Percentiles rank a stretch among this genome's conserved stretches.
Conservation (phyloP, 176 grass and related monocot genomes). For the Cenchrus purpureus region DNA sequence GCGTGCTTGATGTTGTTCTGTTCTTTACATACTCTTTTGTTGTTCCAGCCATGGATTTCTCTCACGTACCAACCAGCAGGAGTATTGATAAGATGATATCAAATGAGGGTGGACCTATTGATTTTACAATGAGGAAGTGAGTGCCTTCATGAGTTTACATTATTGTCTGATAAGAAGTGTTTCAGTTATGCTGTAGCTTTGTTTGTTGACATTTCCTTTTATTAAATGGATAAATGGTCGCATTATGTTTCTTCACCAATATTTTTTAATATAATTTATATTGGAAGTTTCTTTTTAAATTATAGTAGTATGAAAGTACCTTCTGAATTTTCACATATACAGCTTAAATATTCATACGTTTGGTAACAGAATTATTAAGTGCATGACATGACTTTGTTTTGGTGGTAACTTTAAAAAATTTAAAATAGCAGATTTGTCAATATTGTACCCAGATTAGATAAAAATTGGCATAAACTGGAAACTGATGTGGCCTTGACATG, state of each 20-base stretch:
- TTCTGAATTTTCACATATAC: background rate
- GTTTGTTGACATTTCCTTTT: constrained; percentile 8
- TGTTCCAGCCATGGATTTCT: constrained; percentile 69
- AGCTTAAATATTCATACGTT: background rate
- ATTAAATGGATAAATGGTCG: background rate
- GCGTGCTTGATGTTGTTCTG: background rate
- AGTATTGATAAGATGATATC: constrained; percentile 60
- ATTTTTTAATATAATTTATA: background rate
- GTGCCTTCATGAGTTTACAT: constrained; percentile 30
- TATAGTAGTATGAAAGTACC: background rate
- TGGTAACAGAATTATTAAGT: background rate
- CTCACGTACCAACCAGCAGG: constrained; percentile 53
- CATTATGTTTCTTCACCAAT: no score
- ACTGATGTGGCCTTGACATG: background rate
- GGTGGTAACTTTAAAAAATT: background rate
- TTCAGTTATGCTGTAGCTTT: background rate
- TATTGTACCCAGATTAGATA: background rate
- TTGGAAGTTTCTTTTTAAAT: background rate
- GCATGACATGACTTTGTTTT: background rate
- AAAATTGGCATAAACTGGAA: background rate
- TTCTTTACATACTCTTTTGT: background rate
- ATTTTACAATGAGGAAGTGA: constrained; percentile 72
- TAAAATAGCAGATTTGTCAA: background rate
- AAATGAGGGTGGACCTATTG: constrained; percentile 58
- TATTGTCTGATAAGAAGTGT: background rate